Conservation (phyloP, 73 alveolate species). For the Stentor coeruleus region DNA sequence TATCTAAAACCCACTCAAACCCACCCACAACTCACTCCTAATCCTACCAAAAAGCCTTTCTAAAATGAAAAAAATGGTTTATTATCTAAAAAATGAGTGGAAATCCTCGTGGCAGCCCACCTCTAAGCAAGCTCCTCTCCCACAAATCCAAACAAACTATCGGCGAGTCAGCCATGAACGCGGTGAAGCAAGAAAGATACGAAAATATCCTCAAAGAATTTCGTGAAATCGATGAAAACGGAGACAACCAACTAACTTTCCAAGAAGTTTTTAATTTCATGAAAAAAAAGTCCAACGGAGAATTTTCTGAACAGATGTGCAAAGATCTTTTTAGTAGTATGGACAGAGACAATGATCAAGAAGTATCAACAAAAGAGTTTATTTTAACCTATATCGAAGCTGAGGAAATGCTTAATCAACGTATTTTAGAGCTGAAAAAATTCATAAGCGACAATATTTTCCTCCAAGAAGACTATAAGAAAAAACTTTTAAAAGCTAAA, state of each 20-base stretch:
- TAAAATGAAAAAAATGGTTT: too few relatives aligned
- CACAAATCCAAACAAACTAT: background rate
- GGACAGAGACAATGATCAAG: background rate
- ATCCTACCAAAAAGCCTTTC: too few relatives aligned
- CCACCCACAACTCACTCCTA: too few relatives aligned
- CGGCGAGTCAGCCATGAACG: background rate
- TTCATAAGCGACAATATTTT: background rate
- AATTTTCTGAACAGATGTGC: background rate
- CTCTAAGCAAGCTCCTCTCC: background rate
- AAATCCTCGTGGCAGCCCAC: background rate
- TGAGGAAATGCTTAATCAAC: background rate
- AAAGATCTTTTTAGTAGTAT: background rate
- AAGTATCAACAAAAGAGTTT: background rate
- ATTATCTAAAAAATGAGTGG: too few relatives aligned
- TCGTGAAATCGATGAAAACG: background rate
- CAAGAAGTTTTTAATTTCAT: background rate
- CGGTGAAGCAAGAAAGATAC: background rate
- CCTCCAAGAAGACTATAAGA: background rate
- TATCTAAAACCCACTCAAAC: too few relatives aligned
- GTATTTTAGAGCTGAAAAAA: background rate
- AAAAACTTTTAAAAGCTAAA: background rate
- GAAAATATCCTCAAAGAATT: background rate
- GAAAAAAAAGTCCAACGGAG: background rate
- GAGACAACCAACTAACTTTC: background rate
- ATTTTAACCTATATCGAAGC: background rate